Conservation (phyloP, 768 basidiomycete species). For the Boletales sp. region DNA sequence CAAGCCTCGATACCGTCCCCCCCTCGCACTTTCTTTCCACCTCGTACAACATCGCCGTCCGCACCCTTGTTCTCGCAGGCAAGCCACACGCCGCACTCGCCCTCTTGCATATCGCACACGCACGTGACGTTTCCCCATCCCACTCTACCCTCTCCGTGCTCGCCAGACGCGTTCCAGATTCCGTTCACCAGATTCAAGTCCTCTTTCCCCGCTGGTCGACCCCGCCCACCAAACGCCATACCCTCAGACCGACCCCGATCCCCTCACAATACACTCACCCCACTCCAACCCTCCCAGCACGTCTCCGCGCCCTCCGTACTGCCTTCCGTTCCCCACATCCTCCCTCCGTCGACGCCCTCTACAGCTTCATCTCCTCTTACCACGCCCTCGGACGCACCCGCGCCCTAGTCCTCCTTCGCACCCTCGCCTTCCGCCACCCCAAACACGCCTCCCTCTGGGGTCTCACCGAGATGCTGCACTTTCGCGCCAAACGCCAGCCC, state of each 20-base stretch:
- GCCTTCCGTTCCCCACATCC: constrained; percentile 22
- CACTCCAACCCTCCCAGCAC: constrained; percentile 9
- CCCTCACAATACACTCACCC: too few relatives aligned
- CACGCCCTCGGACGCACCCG: constrained; percentile 18
- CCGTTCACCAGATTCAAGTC: constrained; percentile 6
- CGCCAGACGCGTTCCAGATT: constrained; percentile 23
- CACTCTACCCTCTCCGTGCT: constrained; percentile 34
- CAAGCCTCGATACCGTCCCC: background rate
- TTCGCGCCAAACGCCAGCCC: constrained; percentile 16
- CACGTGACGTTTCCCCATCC: constrained; percentile 31
- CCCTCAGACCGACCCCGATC: too few relatives aligned
- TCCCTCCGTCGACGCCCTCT: constrained; percentile 17
- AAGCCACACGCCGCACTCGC: constrained; percentile 40
- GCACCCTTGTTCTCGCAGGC: constrained; percentile 37
- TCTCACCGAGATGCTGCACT: constrained; percentile 28
- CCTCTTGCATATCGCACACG: constrained; percentile 38
- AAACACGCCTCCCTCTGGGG: constrained; percentile 26
- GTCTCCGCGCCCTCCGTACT: constrained; percentile 23
- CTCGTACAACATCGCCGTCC: constrained; percentile 39
- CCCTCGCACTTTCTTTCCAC: constrained; percentile 10
- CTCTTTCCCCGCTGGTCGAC: constrained; percentile 14
- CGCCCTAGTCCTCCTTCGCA: constrained; percentile 14
- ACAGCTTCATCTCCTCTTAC: constrained; percentile 20
- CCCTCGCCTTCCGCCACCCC: constrained; percentile 17
- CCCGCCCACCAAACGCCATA: too few relatives aligned